Evolutionary conservation across 257 asterid genomes (phyloP).

Genomic region (Sherardia arvensis): DNA sequence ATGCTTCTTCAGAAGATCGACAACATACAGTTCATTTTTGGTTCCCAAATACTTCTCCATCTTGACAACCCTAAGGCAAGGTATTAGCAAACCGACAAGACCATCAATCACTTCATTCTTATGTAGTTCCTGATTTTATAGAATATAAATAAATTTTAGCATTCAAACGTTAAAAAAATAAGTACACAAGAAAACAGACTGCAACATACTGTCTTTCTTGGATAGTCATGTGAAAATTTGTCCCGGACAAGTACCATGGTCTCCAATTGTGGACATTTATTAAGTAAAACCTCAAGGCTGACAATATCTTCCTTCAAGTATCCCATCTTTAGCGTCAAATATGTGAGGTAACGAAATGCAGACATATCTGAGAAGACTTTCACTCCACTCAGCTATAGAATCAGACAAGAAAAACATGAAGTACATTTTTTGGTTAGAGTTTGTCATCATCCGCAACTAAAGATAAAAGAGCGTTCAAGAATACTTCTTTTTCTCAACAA

Average conservation of each 20-base stretch:
- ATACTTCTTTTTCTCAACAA: too few species aligned
- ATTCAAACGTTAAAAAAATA: neutral
- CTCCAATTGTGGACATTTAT: neutral
- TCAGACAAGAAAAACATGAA: too few species aligned
- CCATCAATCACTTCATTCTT: neutral
- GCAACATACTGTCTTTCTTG: neutral
- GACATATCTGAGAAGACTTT: neutral
- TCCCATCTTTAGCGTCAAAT: neutral
- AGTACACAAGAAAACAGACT: neutral
- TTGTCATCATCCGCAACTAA: too few species aligned
- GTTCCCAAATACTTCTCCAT: neutral
- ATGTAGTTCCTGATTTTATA: neutral
- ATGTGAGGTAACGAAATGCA: neutral
- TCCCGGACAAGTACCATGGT: neutral
- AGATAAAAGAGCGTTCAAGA: too few species aligned
- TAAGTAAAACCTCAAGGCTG: constrained; percentile 1
- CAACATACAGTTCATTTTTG: neutral
- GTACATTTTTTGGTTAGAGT: too few species aligned
- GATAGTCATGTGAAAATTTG: neutral
- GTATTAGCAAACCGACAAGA: neutral
- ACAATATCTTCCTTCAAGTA: neutral
- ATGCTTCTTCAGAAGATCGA: neutral
- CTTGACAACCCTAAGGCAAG: constrained; percentile 4
- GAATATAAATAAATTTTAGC: neutral
- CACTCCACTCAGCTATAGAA: neutral